Percentiles rank a stretch among this genome's conserved stretches.
phyloP scores from a whole-genome alignment of 2,329 filamentous ascomycete genomes.

The Colletotrichum sansevieriae region DNA sequence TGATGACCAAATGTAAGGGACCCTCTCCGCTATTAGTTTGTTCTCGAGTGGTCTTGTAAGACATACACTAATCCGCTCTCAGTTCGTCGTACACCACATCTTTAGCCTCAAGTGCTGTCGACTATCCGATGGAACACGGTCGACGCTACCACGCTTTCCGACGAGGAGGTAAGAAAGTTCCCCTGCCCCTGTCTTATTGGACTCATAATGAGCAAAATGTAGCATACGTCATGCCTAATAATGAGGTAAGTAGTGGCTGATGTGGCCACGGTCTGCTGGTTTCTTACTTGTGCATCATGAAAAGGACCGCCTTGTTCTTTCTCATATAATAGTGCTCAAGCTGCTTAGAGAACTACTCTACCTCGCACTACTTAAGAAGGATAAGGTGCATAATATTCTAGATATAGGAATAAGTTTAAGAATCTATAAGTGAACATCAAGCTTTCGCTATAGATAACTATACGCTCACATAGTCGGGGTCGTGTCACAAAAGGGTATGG shows the following conservation, averaged over 20 bases:
- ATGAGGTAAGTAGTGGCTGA: conserved; percentile 44
- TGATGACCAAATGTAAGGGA: no score
- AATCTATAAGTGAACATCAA: not conserved
- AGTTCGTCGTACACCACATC: conserved; percentile 20
- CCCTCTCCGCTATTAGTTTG: no score
- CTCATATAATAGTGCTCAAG: conserved; percentile 14
- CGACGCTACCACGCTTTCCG: conserved; percentile 36
- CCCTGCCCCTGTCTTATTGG: not conserved
- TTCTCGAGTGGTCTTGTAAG: no score
- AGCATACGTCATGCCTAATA: conserved; percentile 47
- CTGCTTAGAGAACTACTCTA: conserved; percentile 16
- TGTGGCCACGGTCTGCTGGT: no score
- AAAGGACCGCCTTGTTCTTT: conserved; percentile 23
- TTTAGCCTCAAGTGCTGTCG: conserved; percentile 17
- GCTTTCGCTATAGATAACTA: accelerated
- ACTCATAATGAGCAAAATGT: not conserved
- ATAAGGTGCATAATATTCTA: conserved; percentile 56
- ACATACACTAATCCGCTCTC: not conserved
- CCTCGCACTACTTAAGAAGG: conserved; percentile 13
- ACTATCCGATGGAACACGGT: conserved; percentile 27
- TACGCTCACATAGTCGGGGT: not conserved
- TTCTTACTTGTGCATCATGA: not conserved
- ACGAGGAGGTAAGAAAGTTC: conserved; percentile 34
- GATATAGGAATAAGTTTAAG: conserved; percentile 72
- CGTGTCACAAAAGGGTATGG: no score